Evolutionary conservation across 805 yeast species (phyloP), one percentile per base, ranked within the genome.

Genomic region (Starmerella stigmatis): DNA sequence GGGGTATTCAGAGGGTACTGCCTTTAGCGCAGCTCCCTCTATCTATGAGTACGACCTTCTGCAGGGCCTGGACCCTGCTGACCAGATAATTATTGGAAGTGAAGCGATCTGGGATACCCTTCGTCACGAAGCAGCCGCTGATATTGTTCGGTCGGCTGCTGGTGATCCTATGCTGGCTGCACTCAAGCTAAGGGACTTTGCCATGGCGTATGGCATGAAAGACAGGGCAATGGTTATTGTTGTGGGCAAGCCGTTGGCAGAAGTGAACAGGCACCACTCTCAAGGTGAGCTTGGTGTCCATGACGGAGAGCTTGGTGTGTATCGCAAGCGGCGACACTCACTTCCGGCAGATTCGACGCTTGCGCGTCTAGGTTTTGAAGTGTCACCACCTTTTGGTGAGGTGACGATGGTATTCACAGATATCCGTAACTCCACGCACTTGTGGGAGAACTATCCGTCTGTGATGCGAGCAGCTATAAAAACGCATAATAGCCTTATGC

Each of bases 381-480:
- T 92, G 47, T 79, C 81, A 9, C 96, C 98, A 2, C 99, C 99
- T 2, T 79, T 80, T 5, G 97, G 97, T 2, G 86, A 86, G 41
- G 68, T 92, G 41, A 96, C 98, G 0, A 80, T 92, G 76, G 96
- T 89, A 1, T 92, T 92, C 64, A 92, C 99, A 0, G 99, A 92
- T 74, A 92, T 92, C 55, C 86, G 89, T 57, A 88, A 83, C 60
- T 88, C 97, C 1, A 92, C 99, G 0, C 66, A 80, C 41, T 65
- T 92, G 44, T 92, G 99, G 99, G 98, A 92, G 58, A 70, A 84
- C 7, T 81, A 78, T 58, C 95, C 96, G 2, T 33, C 49, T 17
- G 94, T 96, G 0, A 92, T 92, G 99, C 71, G 96, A 62, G 80
- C 95, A 2, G 97, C 98, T 0, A 92, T 92, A 59, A 86, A 86